phyloP scores from a whole-genome alignment of 441 rosid species.

The Pelargonium cotyledonis region DNA sequence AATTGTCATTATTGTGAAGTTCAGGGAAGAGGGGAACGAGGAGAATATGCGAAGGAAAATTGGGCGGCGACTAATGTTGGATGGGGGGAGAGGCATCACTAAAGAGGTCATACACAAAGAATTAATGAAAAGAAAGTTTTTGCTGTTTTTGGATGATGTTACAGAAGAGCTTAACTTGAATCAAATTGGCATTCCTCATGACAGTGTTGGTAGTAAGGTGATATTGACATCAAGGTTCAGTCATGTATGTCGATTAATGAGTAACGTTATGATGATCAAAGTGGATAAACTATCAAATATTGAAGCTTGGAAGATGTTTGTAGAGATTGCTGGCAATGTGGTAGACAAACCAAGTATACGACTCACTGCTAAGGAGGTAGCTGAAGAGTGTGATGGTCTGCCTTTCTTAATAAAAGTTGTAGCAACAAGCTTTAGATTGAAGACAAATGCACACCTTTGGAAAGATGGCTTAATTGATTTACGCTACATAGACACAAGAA shows the following conservation, averaged over 20 bases:
- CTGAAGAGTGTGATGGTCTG: not conserved
- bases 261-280: not conserved
- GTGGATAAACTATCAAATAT: not conserved
- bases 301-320: not conserved
- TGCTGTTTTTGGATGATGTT: not conserved
- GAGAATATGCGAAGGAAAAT: not conserved
- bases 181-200: constrained; percentile 1
- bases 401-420: not conserved
- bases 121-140: not conserved
- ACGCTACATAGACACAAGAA: not conserved
- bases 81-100: not conserved
- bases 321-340: not conserved
- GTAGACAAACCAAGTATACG: not conserved
- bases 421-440: not conserved
- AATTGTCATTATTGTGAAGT: not conserved
- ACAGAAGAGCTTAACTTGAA: not conserved
- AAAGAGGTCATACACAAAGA: not conserved
- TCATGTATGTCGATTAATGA: not conserved
- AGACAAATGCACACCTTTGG: not conserved
- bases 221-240: not conserved
- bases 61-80: not conserved
- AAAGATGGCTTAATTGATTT: not conserved
- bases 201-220: not conserved
- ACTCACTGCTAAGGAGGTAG: not conserved
- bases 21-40: not conserved